phyloP scores from a whole-genome alignment of 371 early-diverging fungal genomes.

The Mortierella sp. region DNA sequence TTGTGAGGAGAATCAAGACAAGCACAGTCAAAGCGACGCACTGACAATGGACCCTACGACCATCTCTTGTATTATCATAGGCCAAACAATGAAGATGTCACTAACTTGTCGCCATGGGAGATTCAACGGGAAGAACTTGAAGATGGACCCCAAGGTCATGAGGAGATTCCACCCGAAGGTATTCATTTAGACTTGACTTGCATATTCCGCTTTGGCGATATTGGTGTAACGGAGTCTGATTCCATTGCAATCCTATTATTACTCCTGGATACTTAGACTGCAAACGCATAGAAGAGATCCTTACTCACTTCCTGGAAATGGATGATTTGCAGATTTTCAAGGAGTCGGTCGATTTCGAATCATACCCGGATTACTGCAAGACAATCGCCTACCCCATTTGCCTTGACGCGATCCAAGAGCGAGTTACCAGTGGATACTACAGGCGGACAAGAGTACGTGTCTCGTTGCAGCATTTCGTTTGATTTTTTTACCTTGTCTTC shows the following conservation, averaged over 20 bases:
- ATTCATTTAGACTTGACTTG: constrained; percentile 40
- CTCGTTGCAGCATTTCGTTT: background rate
- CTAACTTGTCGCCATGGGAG: constrained; percentile 74
- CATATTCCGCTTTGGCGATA: background rate
- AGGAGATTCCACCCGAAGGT: constrained; percentile 59
- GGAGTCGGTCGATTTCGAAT: constrained; percentile 75
- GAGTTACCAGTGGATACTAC: constrained; percentile 73
- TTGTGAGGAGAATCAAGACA: background rate
- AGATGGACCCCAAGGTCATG: constrained; percentile 49
- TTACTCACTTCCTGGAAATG: constrained; percentile 42
- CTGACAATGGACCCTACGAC: no score
- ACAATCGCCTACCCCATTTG: constrained; percentile 82
- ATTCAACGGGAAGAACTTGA: constrained; percentile 57
- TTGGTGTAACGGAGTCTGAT: background rate
- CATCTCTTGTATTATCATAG: constrained; percentile 9
- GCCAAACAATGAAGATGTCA: constrained; percentile 52
- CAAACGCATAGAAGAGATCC: constrained; percentile 33
- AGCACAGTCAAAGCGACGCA: no score
- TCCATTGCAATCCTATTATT: background rate
- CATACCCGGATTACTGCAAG: constrained; percentile 75
- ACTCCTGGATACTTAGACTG: constrained; percentile 21
- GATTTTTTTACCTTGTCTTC: background rate
- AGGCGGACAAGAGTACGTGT: constrained; percentile 66
- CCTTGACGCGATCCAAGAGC: constrained; percentile 68
- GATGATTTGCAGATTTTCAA: constrained; percentile 75